Conservation (phyloP, 768 basidiomycete genomes). For the Megacollybia marginata region DNA sequence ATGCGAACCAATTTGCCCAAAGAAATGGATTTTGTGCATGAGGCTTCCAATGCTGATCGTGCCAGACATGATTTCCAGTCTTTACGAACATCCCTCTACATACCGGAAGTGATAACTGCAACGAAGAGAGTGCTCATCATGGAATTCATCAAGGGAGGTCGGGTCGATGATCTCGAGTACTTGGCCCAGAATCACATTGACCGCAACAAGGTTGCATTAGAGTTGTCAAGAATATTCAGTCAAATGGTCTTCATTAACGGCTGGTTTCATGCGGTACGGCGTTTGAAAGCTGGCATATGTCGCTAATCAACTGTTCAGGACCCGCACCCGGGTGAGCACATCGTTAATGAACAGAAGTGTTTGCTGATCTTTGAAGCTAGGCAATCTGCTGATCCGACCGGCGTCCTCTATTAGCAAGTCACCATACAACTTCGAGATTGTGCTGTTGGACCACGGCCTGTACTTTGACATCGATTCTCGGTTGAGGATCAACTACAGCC, state of each 20-base stretch:
- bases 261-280: constrained; percentile 74
- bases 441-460: constrained; percentile 87
- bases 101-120: constrained; percentile 75
- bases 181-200: constrained; percentile 80
- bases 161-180: constrained; percentile 84
- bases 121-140: constrained; percentile 84
- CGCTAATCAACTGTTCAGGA: constrained; percentile 39
- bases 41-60: constrained; percentile 78
- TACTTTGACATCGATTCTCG: constrained; percentile 86
- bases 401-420: constrained; percentile 55
- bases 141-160: constrained; percentile 88
- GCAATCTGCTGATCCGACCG: constrained; percentile 87
- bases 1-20: constrained; percentile 89
- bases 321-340: constrained; percentile 67
- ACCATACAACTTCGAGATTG: constrained; percentile 94
- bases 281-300: background rate
- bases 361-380: constrained; percentile 24
- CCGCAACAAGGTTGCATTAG: constrained; percentile 87
- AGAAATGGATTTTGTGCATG: constrained; percentile 93
- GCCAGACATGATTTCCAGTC: constrained; percentile 63
- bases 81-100: constrained; percentile 75
- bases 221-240: constrained; percentile 80
- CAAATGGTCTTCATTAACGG: constrained; percentile 94
- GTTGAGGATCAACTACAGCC: constrained; percentile 76
- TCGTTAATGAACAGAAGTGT: background rate